phyloP scores from a whole-genome alignment of 305 asterid species.

The Coffea humblotiana region DNA sequence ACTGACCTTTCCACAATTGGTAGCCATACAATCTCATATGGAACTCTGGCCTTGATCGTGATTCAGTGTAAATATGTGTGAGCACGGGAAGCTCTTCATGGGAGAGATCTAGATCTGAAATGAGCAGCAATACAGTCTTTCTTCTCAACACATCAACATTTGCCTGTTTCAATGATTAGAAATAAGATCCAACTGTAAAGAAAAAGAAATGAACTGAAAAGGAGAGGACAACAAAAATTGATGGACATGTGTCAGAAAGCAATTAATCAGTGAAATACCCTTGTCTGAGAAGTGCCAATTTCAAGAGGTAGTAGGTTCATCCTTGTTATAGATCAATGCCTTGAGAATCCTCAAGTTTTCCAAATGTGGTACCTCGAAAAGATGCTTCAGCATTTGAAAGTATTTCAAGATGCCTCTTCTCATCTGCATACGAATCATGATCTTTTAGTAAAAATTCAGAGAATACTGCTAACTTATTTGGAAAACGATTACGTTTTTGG shows the following conservation, averaged over 20 bases:
- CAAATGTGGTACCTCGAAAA: conserved; percentile 52
- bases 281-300: conserved; percentile 41
- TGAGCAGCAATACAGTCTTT: conserved; percentile 65
- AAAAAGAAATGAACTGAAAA: background rate
- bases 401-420: conserved; percentile 56
- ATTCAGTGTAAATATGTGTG: conserved; percentile 42
- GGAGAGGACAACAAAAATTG: background rate
- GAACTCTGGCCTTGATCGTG: conserved; percentile 42
- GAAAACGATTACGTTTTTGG: background rate
- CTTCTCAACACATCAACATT: conserved; percentile 57
- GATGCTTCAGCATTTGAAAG: conserved; percentile 48
- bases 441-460: background rate
- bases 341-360: conserved; percentile 69
- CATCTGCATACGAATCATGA: conserved; percentile 40
- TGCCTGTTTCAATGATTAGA: conserved; percentile 32
- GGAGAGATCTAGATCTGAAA: conserved; percentile 68
- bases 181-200: background rate
- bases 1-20: conserved; percentile 49
- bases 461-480: background rate
- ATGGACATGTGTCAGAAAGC: background rate
- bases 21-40: conserved; percentile 81
- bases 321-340: conserved; percentile 53
- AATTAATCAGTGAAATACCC: conserved; percentile 37
- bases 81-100: conserved; percentile 64
- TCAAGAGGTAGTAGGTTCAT: conserved; percentile 58